Base-by-base conservation (phyloP, 192 early-diverging fungal genomes). In the Thoreauomyces humboldtii region DNA sequence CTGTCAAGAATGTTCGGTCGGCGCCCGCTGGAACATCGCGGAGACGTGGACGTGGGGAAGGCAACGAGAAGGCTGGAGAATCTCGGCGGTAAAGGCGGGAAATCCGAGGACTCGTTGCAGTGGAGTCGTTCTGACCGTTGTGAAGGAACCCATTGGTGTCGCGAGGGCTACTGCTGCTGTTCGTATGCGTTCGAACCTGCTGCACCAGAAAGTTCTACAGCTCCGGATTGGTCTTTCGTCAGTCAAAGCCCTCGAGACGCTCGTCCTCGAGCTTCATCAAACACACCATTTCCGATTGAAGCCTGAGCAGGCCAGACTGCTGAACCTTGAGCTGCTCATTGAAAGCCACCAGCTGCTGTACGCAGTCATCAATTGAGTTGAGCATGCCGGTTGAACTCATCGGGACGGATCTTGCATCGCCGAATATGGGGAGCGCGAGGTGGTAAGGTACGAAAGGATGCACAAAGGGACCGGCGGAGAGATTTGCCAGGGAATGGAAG, bases 291-390 rank as follows among this genome's bases (percentile, higher is more conserved):
- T 61, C 21, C 28, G 24, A 2, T 45, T 61, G 59, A 21, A 61
- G 25, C 0, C 14, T 25, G 19, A 14, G 42, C 21, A 61, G 44
- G 31, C 19, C 17, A 11, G 38, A 21, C 22, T 61, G 59, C 59
- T 61, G 59, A 6, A 22, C 19, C 12, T 45, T 21, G 17, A 61
- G 42, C 29, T 47, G 59, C 3, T 61, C 59, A 31, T 61, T 61
- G 59, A 61, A 61, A 21, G 38, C 41, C 14, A 61, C 24, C n/a
- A 61, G 59, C 43, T 61, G 59, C 42, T 3, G 14, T 14, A 61
- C 17, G 31, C 59, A 61, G 6, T 61, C 59, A 25, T 61, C 56
- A 5, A 59, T 59, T n/a, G 56, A 59, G 29, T 12, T 33, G 27
- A 31, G 27, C 28, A 54, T 34, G 11, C 25, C 11, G 52, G 27